phyloP scores from a whole-genome alignment of 2,329 filamentous ascomycete species.

The Colletotrichum cuscutae region DNA sequence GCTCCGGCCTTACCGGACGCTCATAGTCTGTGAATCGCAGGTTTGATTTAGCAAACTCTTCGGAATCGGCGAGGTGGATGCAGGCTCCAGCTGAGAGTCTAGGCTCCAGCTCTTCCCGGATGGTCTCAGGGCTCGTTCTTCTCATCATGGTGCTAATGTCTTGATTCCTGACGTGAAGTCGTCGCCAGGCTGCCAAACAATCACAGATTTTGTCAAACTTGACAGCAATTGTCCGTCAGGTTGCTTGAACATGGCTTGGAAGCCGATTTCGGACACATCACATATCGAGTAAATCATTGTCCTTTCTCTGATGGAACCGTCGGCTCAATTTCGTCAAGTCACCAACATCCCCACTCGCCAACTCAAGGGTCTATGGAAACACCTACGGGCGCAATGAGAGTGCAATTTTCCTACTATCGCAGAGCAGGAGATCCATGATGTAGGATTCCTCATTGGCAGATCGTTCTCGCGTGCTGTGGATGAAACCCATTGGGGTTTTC shows the following conservation, averaged over 20 bases:
- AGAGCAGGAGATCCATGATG: too few relatives aligned
- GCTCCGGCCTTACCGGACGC: slow-evolving; percentile 1
- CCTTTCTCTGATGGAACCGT: neutral
- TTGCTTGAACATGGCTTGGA: too few relatives aligned
- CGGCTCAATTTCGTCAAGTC: too few relatives aligned
- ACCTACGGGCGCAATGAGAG: too few relatives aligned
- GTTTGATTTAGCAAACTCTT: slow-evolving; percentile 7
- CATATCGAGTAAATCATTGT: neutral
- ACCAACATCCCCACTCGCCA: too few relatives aligned
- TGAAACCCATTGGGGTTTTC: neutral
- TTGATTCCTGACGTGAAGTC: neutral
- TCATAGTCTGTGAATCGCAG: slow-evolving; percentile 28
- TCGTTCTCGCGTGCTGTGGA: neutral
- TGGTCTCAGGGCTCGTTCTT: neutral
- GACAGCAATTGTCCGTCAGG: too few relatives aligned
- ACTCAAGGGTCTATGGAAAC: too few relatives aligned
- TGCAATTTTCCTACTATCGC: too few relatives aligned
- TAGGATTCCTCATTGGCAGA: too few relatives aligned
- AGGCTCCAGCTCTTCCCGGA: slow-evolving; percentile 1
- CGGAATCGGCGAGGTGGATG: neutral
- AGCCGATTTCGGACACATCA: neutral
- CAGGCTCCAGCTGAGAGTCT: neutral
- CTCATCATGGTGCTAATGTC: neutral
- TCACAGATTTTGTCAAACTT: neutral
- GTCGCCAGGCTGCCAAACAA: neutral